Base-by-base conservation (phyloP, 495 filamentous ascomycete species). In the Penicillium bialowiezense region DNA sequence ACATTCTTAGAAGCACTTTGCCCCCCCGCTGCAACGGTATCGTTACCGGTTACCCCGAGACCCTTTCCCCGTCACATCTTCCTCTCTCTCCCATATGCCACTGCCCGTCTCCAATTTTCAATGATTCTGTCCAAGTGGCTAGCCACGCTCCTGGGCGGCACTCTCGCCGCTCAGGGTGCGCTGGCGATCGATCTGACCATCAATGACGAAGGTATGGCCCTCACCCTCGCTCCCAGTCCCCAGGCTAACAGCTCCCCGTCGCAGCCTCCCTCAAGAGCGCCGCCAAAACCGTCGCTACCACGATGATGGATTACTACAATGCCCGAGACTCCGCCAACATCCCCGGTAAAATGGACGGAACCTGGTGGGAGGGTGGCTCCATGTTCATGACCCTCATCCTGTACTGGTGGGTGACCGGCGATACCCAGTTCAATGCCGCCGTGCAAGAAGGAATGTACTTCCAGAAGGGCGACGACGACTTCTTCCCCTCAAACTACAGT, bases 341-440 rank as follows among this genome's bases (percentile, higher is more conserved):
- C 4, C 80, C 82, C 12, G 87, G 87, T 23, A 79, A 89, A 36
- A 71, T 90, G 9, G 78, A 67, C 18, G 77, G 73, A 36, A 81
- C 78, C 42, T 91, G 87, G 87, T 91, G 86, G 86, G 83, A 89
- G 64, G 80, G 76, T 41, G 87, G 86, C 41, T 84, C 83, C 40
- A 82, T 89, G 70, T 90, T 85, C 75, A 85, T 86, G 58, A 74
- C 77, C 1, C 63, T 88, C 65, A 80, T 91, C 39, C 85, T 91
- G 54, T 92, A 91, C 62, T 90, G 87, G 87, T 76, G 80, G 57
- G 79, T 78, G 62, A 90, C 88, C 8, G 85, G 84, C 28, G 88
- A 91, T 62, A 62, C 60, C 26, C 74, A 81, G 19, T 90, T 88
- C 71, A 89, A 89, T 70, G 65, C 80, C 21, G 60, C 84, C 20